Evolutionary conservation across 805 yeast species (phyloP), one percentile per base, ranked within the genome.

Genomic region (Teunomyces panamensis): DNA sequence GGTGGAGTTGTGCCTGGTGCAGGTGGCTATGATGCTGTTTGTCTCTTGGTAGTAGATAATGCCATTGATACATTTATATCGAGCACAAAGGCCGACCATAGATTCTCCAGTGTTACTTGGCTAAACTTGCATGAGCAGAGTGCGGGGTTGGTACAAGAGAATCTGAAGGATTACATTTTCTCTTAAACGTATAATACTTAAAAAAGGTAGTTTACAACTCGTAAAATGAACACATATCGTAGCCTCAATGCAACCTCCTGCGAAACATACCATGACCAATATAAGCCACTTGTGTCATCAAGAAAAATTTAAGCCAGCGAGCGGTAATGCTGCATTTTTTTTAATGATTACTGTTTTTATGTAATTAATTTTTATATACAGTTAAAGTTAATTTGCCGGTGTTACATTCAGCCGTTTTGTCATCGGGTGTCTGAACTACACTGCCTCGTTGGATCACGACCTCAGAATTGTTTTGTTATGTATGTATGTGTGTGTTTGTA

Each of bases 1-100:
- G 96, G 96, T 0, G 97, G 96, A n/a, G 91, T 94, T 30, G 96
- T 94, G 3, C 99, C 99, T 0, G 99, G 99, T 2, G 99, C 99
- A 0, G 99, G 99, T 26, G 99, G 99, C 0, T 87, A 83, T 61
- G 99, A 94, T 70, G 99, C 99, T 0, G 80, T 94, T 14, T 80
- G 95, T 47, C 58, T 92, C 26, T 65, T 94, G 26, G 84, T 85
- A 2, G 73, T 78, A 1, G 80, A 77, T 26, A 58, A 65, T 1
- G 63, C 78, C 2, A 62, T 78, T 2, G 64, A 57, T 2, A 50
- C 56, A 9, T 70, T 69, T 13, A 50, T 57, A 24, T 29, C 39
- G 4, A 47, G 39, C 3, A 60, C 67, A 8, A 39, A 44, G 9
- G 43, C 47, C 0, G 65, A 68, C 26, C 48, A 51, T 0, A 55